Percentiles rank a stretch among this genome's conserved stretches.
phyloP scores from a whole-genome alignment of 805 yeast species.

The Yamadazyma kitorensis region DNA sequence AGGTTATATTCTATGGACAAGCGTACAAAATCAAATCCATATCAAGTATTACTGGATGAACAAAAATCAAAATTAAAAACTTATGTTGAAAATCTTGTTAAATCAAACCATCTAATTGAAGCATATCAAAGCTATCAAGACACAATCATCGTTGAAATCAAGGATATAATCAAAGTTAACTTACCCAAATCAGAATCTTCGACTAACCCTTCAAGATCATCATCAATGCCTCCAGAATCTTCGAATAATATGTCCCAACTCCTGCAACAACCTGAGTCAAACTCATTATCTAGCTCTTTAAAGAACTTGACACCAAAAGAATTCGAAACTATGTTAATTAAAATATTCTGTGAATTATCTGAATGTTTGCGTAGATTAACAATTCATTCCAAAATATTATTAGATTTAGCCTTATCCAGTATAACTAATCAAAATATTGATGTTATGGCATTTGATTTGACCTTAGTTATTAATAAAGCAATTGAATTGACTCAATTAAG shows the following conservation, averaged over 20 bases:
- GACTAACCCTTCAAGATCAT: slow-evolving; percentile 25
- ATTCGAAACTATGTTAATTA: slow-evolving; percentile 66
- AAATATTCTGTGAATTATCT: slow-evolving; percentile 59
- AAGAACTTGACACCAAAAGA: slow-evolving; percentile 69
- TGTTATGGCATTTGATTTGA: slow-evolving; percentile 64
- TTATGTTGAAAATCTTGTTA: slow-evolving; percentile 53
- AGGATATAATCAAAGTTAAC: slow-evolving; percentile 62
- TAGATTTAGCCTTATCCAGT: slow-evolving; percentile 58
- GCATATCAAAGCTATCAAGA: slow-evolving; percentile 70
- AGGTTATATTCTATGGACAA: slow-evolving; percentile 38
- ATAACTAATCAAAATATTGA: slow-evolving; percentile 24
- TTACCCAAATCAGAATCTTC: slow-evolving; percentile 47
- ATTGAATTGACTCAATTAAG: slow-evolving; percentile 73
- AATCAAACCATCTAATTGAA: slow-evolving; percentile 57
- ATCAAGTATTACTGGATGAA: slow-evolving; percentile 34
- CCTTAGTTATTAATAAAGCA: slow-evolving; percentile 61
- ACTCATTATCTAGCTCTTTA: slow-evolving; percentile 39
- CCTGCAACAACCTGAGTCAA: not conserved
- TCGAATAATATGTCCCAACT: slow-evolving; percentile 13
- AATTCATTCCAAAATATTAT: slow-evolving; percentile 71
- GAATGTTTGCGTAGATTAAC: slow-evolving; percentile 74
- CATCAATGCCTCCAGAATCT: slow-evolving; percentile 25
- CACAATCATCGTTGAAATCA: slow-evolving; percentile 64
- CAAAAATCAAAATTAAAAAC: slow-evolving; percentile 44
- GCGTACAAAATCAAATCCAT: slow-evolving; percentile 29